Evolutionary conservation across 805 yeast species (phyloP), one percentile per base, ranked within the genome.

Genomic region (Metschnikowia similis): DNA sequence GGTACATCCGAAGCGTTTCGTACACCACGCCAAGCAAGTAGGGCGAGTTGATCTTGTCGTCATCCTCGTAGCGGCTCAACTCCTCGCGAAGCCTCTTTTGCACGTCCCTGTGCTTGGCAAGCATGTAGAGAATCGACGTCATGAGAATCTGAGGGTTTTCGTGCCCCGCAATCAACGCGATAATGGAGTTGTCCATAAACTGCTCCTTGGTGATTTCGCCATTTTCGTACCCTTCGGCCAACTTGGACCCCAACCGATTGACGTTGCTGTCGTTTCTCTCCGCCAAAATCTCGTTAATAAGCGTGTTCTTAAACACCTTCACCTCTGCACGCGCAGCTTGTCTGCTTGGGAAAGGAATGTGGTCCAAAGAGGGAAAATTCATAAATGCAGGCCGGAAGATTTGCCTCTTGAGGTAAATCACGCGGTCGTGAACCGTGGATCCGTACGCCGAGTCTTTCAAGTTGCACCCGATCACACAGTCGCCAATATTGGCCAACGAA

Each of bases 141-240:
- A 81, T 56, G 9, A 81, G 61, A 26, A 82, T 58, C 51, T 80
- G 81, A 0, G 86, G 86, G 52, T 82, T 82, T 55, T 82, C 86
- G 60, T 82, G 86, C 0, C 85, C 86, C 0, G 86, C 86, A 41
- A 82, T 77, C 57, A 81, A 61, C 3, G 80, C 66, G 14, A 82
- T 81, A 8, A 80, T 75, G 14, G 79, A 68, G 60, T 82, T 82
- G 57, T 82, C 85, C 2, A 69, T 62, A 47, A 80, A 70, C 54
- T 81, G 84, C 44, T 72, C 69, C 46, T 71, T 64, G 2, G 76
- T 66, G 2, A 82, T 66, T 3, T 53, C 47, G 0, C 71, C 75
- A 7, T 53, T 52, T 6, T 70, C 61, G 38, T 67, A 62, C 1
- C 81, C 79, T 6, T 66, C 61, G 8, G 72, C 67, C 9, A 81